phyloP scores from a whole-genome alignment of 805 yeast genomes.

The Wickerhamomyces bisporus region DNA sequence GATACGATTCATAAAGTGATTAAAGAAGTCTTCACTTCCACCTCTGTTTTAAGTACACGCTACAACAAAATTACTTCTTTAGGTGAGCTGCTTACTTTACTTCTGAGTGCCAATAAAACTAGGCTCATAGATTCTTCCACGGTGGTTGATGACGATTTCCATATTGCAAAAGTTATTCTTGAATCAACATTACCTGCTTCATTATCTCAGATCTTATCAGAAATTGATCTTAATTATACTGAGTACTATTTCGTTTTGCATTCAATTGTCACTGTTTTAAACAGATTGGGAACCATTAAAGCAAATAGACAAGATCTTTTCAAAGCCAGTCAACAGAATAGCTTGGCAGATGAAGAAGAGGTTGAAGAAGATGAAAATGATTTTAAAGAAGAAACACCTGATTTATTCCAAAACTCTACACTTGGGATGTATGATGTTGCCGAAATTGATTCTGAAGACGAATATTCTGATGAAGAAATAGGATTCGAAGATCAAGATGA shows the following conservation, averaged over 20 bases:
- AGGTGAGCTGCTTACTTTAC: conserved; percentile 11
- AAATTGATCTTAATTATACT: conserved; percentile 71
- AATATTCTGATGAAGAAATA: conserved; percentile 48
- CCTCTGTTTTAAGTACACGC: conserved; percentile 34
- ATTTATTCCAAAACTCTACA: conserved; percentile 81
- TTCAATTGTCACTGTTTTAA: conserved; percentile 53
- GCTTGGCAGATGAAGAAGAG: conserved; percentile 49
- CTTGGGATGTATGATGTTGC: conserved; percentile 90
- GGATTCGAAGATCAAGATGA: conserved; percentile 40
- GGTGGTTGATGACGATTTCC: conserved; percentile 55
- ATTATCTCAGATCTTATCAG: conserved; percentile 55
- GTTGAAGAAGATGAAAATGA: conserved; percentile 55
- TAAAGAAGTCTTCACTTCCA: conserved; percentile 41
- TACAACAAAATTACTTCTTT: conserved; percentile 49
- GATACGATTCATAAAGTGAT: conserved; percentile 63
- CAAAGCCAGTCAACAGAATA: conserved; percentile 36
- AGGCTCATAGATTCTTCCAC: conserved; percentile 25
- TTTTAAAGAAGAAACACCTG: conserved; percentile 64
- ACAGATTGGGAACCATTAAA: conserved; percentile 51
- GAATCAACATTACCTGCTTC: conserved; percentile 60
- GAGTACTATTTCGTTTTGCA: conserved; percentile 55
- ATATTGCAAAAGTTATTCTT: conserved; percentile 57
- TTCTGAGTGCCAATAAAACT: conserved; percentile 22
- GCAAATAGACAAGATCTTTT: conserved; percentile 52
- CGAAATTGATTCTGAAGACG: conserved; percentile 62